Conservation (phyloP, 2,329 filamentous ascomycete species). For the Alternaria dauci region DNA sequence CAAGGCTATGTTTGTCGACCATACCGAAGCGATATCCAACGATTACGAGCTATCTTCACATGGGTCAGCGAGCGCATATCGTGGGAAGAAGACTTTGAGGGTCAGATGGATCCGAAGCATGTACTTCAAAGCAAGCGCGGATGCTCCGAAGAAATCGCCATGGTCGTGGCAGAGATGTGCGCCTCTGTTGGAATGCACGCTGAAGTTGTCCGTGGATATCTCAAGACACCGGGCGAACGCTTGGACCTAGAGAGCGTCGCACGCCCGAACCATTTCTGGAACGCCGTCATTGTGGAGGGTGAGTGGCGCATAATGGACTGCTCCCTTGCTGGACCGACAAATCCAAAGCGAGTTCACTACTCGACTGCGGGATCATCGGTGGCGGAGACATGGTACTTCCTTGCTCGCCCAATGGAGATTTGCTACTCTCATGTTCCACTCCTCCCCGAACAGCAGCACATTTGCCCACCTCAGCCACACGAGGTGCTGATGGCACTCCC, state of each 20-base stretch:
- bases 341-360: slow-evolving; percentile 80
- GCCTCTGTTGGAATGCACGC: slow-evolving; percentile 84
- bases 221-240: slow-evolving; percentile 85
- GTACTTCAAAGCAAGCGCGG: slow-evolving; percentile 85
- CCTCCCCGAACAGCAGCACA: slow-evolving; percentile 86
- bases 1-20: slow-evolving; percentile 93
- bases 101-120: slow-evolving; percentile 80
- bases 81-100: slow-evolving; percentile 95
- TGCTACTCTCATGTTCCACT: slow-evolving; percentile 97
- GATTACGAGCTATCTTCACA: slow-evolving; percentile 92
- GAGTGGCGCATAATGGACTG: slow-evolving; percentile 98
- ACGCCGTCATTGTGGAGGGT: slow-evolving; percentile 87
- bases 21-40: slow-evolving; percentile 92
- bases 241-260: slow-evolving; percentile 80
- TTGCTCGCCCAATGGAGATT: slow-evolving; percentile 84
- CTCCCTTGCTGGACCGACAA: slow-evolving; percentile 88
- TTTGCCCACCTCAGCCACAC: slow-evolving; percentile 85
- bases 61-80: slow-evolving; percentile 95
- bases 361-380: slow-evolving; percentile 73
- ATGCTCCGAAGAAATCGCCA: slow-evolving; percentile 88
- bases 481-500: slow-evolving; percentile 88
- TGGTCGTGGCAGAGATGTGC: slow-evolving; percentile 93
- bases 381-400: slow-evolving; percentile 92
- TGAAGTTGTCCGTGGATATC: slow-evolving; percentile 86
- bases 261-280: slow-evolving; percentile 98